Evolutionary conservation across 148 eudicot species (phyloP), one percentile per base, ranked within the genome.

Genomic region (Talinum fruticosum): DNA sequence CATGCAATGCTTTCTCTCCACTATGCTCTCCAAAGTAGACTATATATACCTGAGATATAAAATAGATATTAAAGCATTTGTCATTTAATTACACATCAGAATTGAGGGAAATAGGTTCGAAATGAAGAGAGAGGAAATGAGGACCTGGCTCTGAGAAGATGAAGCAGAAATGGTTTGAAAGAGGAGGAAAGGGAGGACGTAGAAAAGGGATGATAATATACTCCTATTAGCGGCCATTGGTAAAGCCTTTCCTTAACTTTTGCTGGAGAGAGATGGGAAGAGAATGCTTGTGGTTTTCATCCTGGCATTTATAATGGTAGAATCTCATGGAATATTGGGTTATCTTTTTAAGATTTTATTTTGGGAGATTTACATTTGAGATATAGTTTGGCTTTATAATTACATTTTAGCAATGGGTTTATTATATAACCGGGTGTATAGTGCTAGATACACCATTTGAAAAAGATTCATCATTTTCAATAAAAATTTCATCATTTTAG

Each of bases 21-120:
- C 76, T 84, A 73, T 94, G 97, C 35, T 82, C 91, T 23, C 95
- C 93, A 76, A 92, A 85, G 75, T 94, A 90, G 32, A 94, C 98
- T 75, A 92, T 86, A 73, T 90, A 89, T 21, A 90, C 90, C 97
- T 93, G 86, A n/a, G n/a, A n/a, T n/a, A n/a, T n/a, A n/a, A n/a
- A n/a, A n/a, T n/a, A n/a, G n/a, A n/a, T n/a, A n/a, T n/a, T n/a
- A n/a, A n/a, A n/a, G n/a, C n/a, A n/a, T n/a, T n/a, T n/a, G n/a
- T n/a, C n/a, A n/a, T n/a, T n/a, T n/a, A n/a, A n/a, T n/a, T 41
- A 10, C 47, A 41, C 5, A 41, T 7, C 6, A 66, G 29, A 51
- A 57, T 57, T n/a, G 10, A 57, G 28, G 10, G 64, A 23, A 7
- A 57, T 21, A 19, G 8, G 7, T 6, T 41, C 47, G 12, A n/a